Conservation (phyloP, 1,284 basidiomycete species). For the Marasmius tenuissimus region DNA sequence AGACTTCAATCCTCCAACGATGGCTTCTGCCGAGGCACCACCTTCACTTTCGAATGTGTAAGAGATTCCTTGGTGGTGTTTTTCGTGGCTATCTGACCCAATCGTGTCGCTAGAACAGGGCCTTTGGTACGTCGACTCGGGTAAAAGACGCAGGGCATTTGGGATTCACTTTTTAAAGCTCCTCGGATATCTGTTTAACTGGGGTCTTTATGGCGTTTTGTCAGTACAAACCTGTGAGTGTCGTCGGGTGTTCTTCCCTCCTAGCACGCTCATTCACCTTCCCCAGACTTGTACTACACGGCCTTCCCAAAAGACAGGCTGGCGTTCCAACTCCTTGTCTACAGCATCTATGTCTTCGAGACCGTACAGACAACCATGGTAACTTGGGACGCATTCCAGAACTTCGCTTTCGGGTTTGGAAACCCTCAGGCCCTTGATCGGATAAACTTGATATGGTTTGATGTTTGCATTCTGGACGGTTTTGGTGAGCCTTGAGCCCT, state of each 20-base stretch:
- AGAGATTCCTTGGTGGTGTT: no score
- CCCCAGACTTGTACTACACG: neutral
- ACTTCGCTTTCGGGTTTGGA: slow-evolving; percentile 1
- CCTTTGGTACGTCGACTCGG: neutral
- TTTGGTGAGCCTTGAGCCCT: neutral
- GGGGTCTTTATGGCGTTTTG: neutral
- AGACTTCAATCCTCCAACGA: no score
- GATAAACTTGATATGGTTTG: neutral
- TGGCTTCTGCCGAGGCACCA: no score
- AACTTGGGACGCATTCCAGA: neutral
- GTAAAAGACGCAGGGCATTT: neutral
- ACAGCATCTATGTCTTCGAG: neutral
- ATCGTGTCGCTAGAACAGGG: neutral
- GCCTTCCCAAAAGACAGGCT: neutral
- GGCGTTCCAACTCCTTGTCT: neutral
- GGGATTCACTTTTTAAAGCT: neutral
- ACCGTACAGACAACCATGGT: neutral
- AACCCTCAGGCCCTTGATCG: neutral
- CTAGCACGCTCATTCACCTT: neutral
- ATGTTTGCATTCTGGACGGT: neutral
- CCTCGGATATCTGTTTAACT: neutral
- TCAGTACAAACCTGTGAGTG: neutral
- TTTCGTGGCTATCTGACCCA: no score
- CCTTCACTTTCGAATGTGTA: no score
- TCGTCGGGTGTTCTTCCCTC: neutral